Evolutionary conservation across 2,329 filamentous ascomycete genomes (phyloP), one percentile per base, ranked within the genome.

Genomic region (Leptographium galeiforme): DNA sequence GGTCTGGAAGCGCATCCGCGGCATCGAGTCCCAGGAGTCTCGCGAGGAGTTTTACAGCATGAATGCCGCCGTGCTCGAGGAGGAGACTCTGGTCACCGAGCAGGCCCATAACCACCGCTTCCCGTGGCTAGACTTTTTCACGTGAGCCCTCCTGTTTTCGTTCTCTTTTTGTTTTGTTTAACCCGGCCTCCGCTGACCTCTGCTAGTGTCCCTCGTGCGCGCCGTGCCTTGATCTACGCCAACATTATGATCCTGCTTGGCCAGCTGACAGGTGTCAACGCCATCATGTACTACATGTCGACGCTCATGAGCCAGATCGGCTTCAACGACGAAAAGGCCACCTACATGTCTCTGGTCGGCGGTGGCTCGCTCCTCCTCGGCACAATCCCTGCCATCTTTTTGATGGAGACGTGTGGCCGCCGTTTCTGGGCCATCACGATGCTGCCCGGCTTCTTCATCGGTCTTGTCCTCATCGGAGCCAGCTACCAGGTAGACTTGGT

Each of bases 341-440:
- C 82, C 55, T 87, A 86, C 72, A 87, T 88, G 84, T 86, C 83
- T 0, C 74, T 87, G 0, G 83, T 88, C 14, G 84, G 84, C 4
- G 83, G 84, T 32, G 83, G 81, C 5, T 70, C 82, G 0, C 73
- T 88, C 0, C 72, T 87, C 0, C 60, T 88, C 16, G 83, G 82
- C 25, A 83, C 82, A 0, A 81, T 86, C 38, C 82, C 82, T 0
- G 82, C 81, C 0, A 79, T 84, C 53, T 74, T 85, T 63, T 77
- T 78, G 57, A 88, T 88, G 84, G 84, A 88, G 62, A 77, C 72
- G 3, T 87, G 81, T 49, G 84, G 84, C 13, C 80, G 84, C 25
- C 79, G 84, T 5, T 87, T 87, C 74, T 87, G 84, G 84, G 84
- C 83, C 36, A 84, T 82, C 57, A 74, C 73, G 6, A 87, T 85